Percentiles rank a stretch among this genome's conserved stretches.
Conservation (phyloP, 2,329 filamentous ascomycete genomes). For the Ascochyta lentis region DNA sequence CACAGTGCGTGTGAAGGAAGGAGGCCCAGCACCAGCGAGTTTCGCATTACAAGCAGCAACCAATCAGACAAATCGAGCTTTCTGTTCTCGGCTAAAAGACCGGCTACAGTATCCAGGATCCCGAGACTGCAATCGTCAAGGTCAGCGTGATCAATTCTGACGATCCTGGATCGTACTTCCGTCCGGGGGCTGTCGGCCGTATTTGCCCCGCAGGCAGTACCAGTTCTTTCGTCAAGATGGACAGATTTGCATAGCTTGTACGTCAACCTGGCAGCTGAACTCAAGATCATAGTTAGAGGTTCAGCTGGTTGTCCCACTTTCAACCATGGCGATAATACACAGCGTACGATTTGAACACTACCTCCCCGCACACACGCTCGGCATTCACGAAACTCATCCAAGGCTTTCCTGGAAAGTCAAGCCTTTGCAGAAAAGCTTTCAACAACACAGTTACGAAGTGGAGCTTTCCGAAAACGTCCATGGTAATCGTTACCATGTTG, state of each 20-base stretch:
- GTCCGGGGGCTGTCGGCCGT: too few relatives aligned
- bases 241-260: neutral
- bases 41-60: too few relatives aligned
- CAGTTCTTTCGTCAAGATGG: too few relatives aligned
- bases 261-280: neutral
- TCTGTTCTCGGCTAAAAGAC: too few relatives aligned
- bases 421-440: neutral
- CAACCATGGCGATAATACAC: neutral
- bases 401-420: neutral
- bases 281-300: neutral
- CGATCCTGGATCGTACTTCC: too few relatives aligned
- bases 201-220: too few relatives aligned
- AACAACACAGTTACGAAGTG: neutral
- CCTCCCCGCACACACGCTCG: neutral
- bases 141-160: too few relatives aligned
- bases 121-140: too few relatives aligned
- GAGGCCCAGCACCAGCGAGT: too few relatives aligned
- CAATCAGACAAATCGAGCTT: too few relatives aligned
- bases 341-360: neutral
- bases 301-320: neutral
- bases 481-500: neutral
- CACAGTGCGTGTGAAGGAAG: too few relatives aligned
- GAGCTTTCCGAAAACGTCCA: neutral
- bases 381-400: neutral
- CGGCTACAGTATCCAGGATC: too few relatives aligned